Percentiles rank a stretch among this genome's conserved stretches.
phyloP scores from a whole-genome alignment of 306 rosid species.

The Inga oerstediana region DNA sequence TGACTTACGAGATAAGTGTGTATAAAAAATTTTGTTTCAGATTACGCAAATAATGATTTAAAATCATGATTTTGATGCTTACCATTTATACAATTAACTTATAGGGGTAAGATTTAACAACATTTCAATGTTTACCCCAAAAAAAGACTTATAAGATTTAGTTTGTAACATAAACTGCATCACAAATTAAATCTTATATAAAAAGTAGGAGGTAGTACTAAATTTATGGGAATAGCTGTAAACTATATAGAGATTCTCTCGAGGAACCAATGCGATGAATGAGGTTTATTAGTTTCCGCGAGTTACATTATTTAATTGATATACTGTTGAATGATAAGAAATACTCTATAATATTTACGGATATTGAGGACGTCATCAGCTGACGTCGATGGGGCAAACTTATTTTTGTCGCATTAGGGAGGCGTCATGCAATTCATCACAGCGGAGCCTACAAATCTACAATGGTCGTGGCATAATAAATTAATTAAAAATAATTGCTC shows the following conservation, averaged over 20 bases:
- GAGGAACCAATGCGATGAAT: neutral
- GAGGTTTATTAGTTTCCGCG: neutral
- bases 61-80: too few species aligned
- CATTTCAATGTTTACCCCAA: too few species aligned
- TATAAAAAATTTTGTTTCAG: too few species aligned
- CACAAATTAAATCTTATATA: too few species aligned
- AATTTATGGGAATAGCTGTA: neutral
- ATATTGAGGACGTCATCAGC: neutral
- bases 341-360: neutral
- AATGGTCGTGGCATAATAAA: neutral
- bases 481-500: neutral
- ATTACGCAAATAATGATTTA: too few species aligned
- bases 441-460: neutral
- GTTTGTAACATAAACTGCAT: too few species aligned
- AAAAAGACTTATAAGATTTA: too few species aligned
- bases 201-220: too few species aligned
- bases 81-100: too few species aligned
- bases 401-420: neutral
- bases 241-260: neutral
- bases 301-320: neutral
- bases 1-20: too few species aligned
- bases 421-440: slow-evolving; percentile 14
- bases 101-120: too few species aligned
- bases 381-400: neutral
- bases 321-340: neutral